Conservation (phyloP, 2,329 filamentous ascomycete genomes). For the Diaporthe sp. region DNA sequence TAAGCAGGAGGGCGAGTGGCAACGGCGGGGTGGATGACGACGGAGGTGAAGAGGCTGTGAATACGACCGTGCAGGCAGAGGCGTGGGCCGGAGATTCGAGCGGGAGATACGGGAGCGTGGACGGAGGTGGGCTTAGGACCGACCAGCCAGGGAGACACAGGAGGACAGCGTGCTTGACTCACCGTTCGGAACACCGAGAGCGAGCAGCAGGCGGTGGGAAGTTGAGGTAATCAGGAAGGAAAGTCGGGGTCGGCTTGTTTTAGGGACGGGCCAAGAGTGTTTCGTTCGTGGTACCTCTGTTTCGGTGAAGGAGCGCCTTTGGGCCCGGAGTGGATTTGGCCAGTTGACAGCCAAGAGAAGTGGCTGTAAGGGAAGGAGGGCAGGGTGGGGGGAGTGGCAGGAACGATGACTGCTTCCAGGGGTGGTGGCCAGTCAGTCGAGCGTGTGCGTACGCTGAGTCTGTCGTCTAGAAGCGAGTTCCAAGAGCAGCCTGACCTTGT, state of each 20-base stretch:
- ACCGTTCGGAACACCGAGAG: conserved; percentile 29
- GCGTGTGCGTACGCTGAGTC: neutral
- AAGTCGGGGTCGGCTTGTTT: conserved; percentile 24
- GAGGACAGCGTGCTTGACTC: conserved; percentile 4
- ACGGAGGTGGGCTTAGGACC: conserved; percentile 3
- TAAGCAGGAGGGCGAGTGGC: conserved; percentile 34
- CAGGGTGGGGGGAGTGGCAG: neutral
- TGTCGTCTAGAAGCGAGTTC: neutral
- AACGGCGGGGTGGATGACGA: conserved; percentile 40
- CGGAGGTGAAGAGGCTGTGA: conserved; percentile 33
- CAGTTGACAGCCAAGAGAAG: conserved; percentile 22
- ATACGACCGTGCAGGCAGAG: conserved; percentile 35
- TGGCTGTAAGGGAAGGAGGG: neutral
- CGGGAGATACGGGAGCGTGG: conserved; percentile 22
- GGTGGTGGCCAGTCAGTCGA: neutral
- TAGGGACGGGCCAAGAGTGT: conserved; percentile 29
- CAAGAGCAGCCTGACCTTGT: neutral
- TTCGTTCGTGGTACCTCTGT: conserved; percentile 19
- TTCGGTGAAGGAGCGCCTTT: conserved; percentile 23
- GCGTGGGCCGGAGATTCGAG: conserved; percentile 30
- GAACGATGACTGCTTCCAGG: neutral
- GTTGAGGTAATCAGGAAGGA: conserved; percentile 2
- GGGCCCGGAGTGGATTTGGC: conserved; percentile 16
- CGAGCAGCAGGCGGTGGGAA: conserved; percentile 8
- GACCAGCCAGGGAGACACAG: conserved; percentile 2